Conservation (phyloP, 192 early-diverging fungal species). For the Neocallimastix lanati region DNA sequence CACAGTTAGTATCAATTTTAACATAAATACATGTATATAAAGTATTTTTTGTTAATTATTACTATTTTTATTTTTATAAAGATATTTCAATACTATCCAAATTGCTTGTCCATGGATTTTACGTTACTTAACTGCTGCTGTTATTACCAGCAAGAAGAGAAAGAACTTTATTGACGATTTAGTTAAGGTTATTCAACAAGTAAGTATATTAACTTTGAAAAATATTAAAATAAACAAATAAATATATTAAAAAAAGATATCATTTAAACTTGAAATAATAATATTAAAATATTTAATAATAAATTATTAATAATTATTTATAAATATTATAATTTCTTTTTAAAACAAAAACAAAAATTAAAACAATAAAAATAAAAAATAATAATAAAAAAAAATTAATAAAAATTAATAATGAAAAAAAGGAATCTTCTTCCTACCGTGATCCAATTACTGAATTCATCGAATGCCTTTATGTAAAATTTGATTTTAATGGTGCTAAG, state of each 20-base stretch:
- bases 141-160: conserved; percentile 74
- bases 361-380: too few relatives aligned
- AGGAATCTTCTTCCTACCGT: conserved; percentile 32
- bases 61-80: too few relatives aligned
- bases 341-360: too few relatives aligned
- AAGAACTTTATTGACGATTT: conserved; percentile 74
- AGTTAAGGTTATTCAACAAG: conserved; percentile 73
- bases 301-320: too few relatives aligned
- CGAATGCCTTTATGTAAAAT: conserved; percentile 75
- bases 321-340: too few relatives aligned
- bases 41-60: too few relatives aligned
- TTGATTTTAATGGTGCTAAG: conserved; percentile 87
- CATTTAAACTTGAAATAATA: too few relatives aligned
- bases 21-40: too few relatives aligned
- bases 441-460: conserved; percentile 92
- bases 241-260: too few relatives aligned
- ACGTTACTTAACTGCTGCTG: conserved; percentile 79
- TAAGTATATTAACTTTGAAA: not conserved
- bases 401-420: too few relatives aligned
- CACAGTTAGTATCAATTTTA: conserved; percentile 27
- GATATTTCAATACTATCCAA: conserved; percentile 93
- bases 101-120: conserved; percentile 92
- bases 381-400: conserved; percentile 10
- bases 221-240: too few relatives aligned
- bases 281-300: too few relatives aligned